Evolutionary conservation across 495 filamentous ascomycete genomes (phyloP), one percentile per base, ranked within the genome.

Genomic region (Daldinia grandis): DNA sequence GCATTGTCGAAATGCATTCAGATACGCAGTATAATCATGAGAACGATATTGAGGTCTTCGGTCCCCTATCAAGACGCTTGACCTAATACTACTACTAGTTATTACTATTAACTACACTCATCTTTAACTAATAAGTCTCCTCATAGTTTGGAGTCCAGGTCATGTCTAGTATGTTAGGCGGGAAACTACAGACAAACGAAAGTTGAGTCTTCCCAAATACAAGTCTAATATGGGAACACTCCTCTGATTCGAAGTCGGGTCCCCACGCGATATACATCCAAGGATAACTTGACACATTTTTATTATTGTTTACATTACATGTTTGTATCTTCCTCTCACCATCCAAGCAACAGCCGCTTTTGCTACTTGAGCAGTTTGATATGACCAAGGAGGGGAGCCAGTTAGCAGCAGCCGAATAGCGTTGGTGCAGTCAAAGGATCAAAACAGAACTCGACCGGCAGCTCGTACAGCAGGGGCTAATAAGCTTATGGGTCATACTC

Each of bases 401-500:
- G 49, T 30, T 28, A 30, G 2, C 49, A 30, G 2, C 49, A 15
- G 25, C 30, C 49, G 49, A 51, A 51, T 30, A 30, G 4, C 49
- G 25, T 51, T n/a, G 42, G 42, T 24, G 42, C 42, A 21, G 42
- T 47, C 21, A 14, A 47, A 47, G 42, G 42, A 47, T 24, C 42
- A 47, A 47, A 24, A 30, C 49, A 30, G 24, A 51, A 24, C 49
- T 30, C 9, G 24, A 59, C 37, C 37, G 56, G 21, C 38, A 25
- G 17, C 35, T 25, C 37, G 30, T 21, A 31, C 30, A 38, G 28
- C 37, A 42, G 24, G 19, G 9, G 56, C 25, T 53, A 17, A 42
- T 67, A 37, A 55, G 56, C 25, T 60, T 55, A 67, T 68, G 55
- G 64, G 61, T 53, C 53, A 40, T 62, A 53, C 57, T 40, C 42